These are phyloP conservation scores for Golubevia pallescens DNA, from an alignment of 1,284 basidiomycete species.

Conservation along the genomic window DNA sequence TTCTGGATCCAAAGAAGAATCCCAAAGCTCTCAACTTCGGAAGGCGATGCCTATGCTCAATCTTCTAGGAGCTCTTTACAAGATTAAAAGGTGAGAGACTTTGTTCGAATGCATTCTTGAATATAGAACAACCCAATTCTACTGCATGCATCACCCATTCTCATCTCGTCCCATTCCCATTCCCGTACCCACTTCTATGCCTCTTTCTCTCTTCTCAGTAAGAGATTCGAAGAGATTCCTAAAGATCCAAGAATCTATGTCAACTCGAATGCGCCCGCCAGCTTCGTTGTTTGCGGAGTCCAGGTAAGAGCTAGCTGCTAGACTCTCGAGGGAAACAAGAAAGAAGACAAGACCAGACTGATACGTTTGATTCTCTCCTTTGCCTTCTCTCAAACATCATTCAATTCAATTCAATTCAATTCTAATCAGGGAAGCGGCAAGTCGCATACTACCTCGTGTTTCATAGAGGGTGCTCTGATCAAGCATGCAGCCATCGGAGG, in stretches of 20 bases:
- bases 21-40: too few relatives aligned
- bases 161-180: too few relatives aligned
- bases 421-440: slow-evolving; percentile 7
- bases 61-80: too few relatives aligned
- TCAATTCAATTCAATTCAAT: neutral
- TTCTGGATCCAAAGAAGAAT: too few relatives aligned
- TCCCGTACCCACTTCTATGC: too few relatives aligned
- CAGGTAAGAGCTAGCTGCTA: neutral
- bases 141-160: too few relatives aligned
- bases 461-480: neutral
- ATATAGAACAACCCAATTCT: too few relatives aligned
- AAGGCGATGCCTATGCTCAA: too few relatives aligned
- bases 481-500: neutral
- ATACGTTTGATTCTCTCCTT: too few relatives aligned
- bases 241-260: slow-evolving; percentile 9
- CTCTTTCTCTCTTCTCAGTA: slow-evolving; percentile 5
- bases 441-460: slow-evolving; percentile 8
- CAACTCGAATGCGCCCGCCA: slow-evolving; percentile 11
- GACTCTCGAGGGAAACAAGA: neutral
- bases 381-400: neutral
- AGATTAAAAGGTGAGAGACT: too few relatives aligned
- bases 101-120: too few relatives aligned
- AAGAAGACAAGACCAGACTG: too few relatives aligned
- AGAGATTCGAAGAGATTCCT: neutral
- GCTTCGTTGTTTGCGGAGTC: slow-evolving; percentile 10